phyloP scores from a whole-genome alignment of 805 yeast species.

The Candida krabiensis region DNA sequence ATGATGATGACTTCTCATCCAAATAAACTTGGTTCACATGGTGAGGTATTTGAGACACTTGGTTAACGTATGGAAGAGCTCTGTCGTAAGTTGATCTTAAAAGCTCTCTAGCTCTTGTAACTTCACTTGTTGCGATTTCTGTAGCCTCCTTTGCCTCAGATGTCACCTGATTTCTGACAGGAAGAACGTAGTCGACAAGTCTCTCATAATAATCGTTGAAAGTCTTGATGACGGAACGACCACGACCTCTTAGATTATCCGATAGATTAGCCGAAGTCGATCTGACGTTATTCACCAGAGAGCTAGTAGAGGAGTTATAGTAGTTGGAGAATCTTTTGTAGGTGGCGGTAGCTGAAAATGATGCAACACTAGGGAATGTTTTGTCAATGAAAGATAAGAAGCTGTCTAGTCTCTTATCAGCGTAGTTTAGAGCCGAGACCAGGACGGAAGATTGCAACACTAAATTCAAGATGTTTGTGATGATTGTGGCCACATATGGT shows the following conservation, averaged over 20 bases:
- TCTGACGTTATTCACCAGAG: slow-evolving; percentile 12
- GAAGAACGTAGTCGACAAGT: slow-evolving; percentile 28
- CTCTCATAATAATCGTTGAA: slow-evolving; percentile 32
- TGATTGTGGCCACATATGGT: slow-evolving; percentile 14
- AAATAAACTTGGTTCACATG: slow-evolving; percentile 33
- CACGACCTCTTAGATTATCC: slow-evolving; percentile 10
- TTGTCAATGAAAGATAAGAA: slow-evolving; percentile 29
- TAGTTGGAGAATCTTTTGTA: slow-evolving; percentile 5
- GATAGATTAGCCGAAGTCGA: slow-evolving; percentile 12
- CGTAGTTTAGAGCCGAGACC: slow-evolving; percentile 18
- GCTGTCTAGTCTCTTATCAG: slow-evolving; percentile 25
- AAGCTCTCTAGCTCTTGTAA: slow-evolving; percentile 27
- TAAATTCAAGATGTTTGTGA: slow-evolving; percentile 12
- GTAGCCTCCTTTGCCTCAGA: slow-evolving; percentile 7
- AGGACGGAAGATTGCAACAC: slow-evolving; percentile 20
- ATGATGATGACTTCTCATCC: slow-evolving; percentile 29
- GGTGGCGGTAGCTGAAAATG: slow-evolving; percentile 20
- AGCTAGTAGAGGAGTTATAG: slow-evolving; percentile 12
- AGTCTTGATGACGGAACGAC: slow-evolving; percentile 29
- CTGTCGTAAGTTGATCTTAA: slow-evolving; percentile 28
- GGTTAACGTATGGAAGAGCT: slow-evolving; percentile 27
- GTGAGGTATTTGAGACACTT: slow-evolving; percentile 28
- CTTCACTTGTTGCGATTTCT: slow-evolving; percentile 20
- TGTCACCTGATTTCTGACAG: slow-evolving; percentile 19
- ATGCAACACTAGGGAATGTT: slow-evolving; percentile 30